phyloP scores from a whole-genome alignment of 495 filamentous ascomycete genomes.

The Letharia lupina region DNA sequence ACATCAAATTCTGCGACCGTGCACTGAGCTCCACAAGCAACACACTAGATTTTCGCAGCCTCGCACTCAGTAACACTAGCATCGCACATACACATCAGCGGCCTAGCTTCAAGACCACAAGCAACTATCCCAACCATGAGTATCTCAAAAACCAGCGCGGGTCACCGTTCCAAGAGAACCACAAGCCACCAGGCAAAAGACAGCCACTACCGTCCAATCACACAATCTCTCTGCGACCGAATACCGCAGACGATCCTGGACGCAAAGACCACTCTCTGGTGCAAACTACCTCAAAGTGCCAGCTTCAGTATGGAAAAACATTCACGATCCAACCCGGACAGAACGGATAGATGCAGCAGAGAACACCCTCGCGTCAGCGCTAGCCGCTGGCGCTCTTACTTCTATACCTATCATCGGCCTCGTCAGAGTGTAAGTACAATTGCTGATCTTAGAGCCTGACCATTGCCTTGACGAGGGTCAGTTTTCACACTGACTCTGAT shows the following conservation, averaged over 20 bases:
- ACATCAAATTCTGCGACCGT: background rate
- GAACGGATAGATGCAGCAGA: background rate
- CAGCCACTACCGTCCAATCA: background rate
- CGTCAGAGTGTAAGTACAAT: background rate
- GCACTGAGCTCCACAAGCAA: too few relatives aligned
- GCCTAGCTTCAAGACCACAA: background rate
- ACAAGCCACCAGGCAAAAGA: background rate
- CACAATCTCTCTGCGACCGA: background rate
- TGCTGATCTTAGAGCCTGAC: background rate
- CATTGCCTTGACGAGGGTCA: background rate
- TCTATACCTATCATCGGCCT: background rate
- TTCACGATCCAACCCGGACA: background rate
- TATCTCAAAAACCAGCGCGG: background rate
- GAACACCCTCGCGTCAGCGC: background rate
- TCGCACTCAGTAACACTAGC: background rate
- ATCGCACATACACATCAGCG: background rate
- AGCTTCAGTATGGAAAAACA: background rate
- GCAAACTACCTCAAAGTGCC: background rate
- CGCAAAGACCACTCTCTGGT: background rate
- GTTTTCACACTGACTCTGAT: background rate
- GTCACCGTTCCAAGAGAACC: background rate
- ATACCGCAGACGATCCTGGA: background rate
- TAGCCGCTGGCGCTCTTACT: background rate
- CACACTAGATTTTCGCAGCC: background rate
- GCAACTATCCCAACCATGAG: background rate